A percentile compares a stretch with the other conserved stretches of the same genome.
Evolutionary conservation across 345 rosid species (phyloP).

Genomic region (Eutrema japonicum): DNA sequence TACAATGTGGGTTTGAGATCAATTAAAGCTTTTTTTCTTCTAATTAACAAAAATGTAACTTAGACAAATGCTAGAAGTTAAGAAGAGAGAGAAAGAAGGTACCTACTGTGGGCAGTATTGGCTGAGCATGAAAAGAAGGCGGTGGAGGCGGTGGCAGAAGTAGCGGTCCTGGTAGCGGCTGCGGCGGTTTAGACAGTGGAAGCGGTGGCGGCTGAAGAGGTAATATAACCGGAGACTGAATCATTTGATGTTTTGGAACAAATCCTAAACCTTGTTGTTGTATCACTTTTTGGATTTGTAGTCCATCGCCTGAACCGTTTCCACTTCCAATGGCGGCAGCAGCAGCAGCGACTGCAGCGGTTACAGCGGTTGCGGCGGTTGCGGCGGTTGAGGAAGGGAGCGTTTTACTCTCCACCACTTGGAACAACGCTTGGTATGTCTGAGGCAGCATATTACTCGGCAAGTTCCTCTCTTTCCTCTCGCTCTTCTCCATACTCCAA

Average conservation of each 20-base stretch:
- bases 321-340: constrained; percentile 37
- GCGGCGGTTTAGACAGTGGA: constrained; percentile 40
- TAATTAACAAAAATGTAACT: neutral
- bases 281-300: constrained; percentile 25
- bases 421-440: constrained; percentile 68
- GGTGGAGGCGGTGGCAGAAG: constrained; percentile 48
- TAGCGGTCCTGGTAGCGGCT: constrained; percentile 31
- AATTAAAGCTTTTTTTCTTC: neutral
- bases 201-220: constrained; percentile 43
- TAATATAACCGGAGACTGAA: constrained; percentile 44
- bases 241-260: constrained; percentile 45
- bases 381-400: constrained; percentile 15
- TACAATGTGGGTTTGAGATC: constrained; percentile 15
- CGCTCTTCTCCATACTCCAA: constrained; percentile 86
- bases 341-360: constrained; percentile 29
- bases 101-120: constrained; percentile 64
- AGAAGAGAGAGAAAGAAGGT: constrained; percentile 48
- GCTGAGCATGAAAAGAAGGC: constrained; percentile 41
- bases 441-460: constrained; percentile 76
- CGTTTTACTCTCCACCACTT: constrained; percentile 68
- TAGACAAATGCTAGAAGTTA: constrained; percentile 30
- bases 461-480: constrained; percentile 75
- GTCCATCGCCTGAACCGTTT: constrained; percentile 38
- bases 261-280: constrained; percentile 45
- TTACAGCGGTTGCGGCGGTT: constrained; percentile 26